These are phyloP conservation scores for Penicillium desertorum DNA, from an alignment of 495 filamentous ascomycete species.

Conservation along the genomic window DNA sequence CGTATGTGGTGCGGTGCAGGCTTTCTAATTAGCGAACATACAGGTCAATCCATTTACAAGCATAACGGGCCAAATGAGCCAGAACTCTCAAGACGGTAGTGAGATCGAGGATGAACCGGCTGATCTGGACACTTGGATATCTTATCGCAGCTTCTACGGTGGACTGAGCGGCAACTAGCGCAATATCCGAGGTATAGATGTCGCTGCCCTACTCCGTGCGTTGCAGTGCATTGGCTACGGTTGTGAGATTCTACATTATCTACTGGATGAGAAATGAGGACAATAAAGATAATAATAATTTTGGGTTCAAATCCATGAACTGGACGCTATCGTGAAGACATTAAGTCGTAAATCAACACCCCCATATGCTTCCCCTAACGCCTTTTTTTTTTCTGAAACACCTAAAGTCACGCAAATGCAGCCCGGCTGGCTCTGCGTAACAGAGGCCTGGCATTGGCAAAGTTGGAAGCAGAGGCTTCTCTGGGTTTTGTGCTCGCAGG, in stretches of 20 bases:
- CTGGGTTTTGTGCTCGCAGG: not conserved
- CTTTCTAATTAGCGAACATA: not conserved
- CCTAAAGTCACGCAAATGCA: constrained; percentile 5
- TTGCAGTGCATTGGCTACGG: not conserved
- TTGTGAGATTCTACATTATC: not conserved
- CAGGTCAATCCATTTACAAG: constrained; percentile 6
- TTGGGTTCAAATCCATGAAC: constrained; percentile 3
- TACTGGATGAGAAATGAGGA: not conserved
- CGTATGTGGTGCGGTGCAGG: not conserved
- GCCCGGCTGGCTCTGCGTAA: constrained; percentile 9
- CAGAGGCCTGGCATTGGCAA: constrained; percentile 1
- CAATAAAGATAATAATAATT: not conserved
- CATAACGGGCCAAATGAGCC: constrained; percentile 33
- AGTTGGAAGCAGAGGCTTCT: constrained; percentile 2
- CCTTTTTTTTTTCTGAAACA: constrained; percentile 6
- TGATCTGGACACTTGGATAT: constrained; percentile 39
- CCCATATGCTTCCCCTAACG: constrained; percentile 14
- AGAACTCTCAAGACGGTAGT: constrained; percentile 13
- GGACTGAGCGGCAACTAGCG: constrained; percentile 37
- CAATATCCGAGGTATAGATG: constrained; percentile 28
- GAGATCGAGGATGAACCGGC: constrained; percentile 7
- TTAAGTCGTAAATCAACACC: constrained; percentile 13
- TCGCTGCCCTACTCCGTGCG: not conserved
- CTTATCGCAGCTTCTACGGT: constrained; percentile 39
- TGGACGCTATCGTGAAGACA: constrained; percentile 14